Conservation (phyloP, 306 rosid species). For the Gynostemma pentaphyllum region DNA sequence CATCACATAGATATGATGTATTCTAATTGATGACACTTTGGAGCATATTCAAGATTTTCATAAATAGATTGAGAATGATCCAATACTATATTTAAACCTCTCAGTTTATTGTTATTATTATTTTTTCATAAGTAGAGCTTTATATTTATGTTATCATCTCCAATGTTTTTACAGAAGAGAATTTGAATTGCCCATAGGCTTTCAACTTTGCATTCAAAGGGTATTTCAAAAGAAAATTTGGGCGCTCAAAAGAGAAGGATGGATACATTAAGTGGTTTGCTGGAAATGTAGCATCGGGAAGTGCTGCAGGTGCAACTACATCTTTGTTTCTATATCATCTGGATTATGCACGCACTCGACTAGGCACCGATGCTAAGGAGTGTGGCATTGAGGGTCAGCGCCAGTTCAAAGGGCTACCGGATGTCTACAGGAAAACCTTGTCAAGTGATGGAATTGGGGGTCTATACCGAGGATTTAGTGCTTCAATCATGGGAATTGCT, state of each 20-base stretch:
- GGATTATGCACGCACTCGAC: constrained; percentile 83
- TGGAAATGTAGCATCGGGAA: constrained; percentile 97
- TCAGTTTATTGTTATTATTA: background rate
- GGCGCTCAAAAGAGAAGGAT: constrained; percentile 77
- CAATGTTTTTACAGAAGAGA: constrained; percentile 41
- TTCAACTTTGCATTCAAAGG: constrained; percentile 99
- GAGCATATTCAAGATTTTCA: background rate
- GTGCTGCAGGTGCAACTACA: constrained; percentile 97
- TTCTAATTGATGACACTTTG: background rate
- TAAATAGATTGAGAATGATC: background rate
- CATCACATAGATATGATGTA: background rate
- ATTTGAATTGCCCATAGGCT: constrained; percentile 79
- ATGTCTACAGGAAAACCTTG: constrained; percentile 73
- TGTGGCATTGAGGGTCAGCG: constrained; percentile 31
- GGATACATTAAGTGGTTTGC: constrained; percentile 89
- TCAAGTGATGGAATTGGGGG: constrained; percentile 77
- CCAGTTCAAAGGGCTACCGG: constrained; percentile 69
- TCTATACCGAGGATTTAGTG: constrained; percentile 83
- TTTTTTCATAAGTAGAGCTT: background rate
- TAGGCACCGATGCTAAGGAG: constrained; percentile 63
- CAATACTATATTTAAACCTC: background rate
- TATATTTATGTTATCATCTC: constrained; percentile 20
- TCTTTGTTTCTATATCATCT: constrained; percentile 78
- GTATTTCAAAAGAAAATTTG: constrained; percentile 84
- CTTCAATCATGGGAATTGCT: constrained; percentile 81